These are phyloP conservation scores for Sanguinoderma infundibulare DNA, from an alignment of 1,284 basidiomycete species.

Conservation along the genomic window DNA sequence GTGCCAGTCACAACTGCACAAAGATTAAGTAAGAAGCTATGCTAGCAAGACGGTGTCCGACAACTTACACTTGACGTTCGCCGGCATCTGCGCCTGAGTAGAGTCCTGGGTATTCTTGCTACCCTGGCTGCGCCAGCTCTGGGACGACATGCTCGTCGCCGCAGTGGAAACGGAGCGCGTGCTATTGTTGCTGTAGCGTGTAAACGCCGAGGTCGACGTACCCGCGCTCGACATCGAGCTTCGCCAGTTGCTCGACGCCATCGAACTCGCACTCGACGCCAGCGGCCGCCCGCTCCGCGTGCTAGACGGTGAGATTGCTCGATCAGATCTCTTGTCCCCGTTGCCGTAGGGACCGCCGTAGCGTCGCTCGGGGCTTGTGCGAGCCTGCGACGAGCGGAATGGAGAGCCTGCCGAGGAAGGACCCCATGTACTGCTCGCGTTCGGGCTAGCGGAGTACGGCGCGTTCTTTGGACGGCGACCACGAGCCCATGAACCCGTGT, in stretches of 20 bases:
- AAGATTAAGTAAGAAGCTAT: background rate
- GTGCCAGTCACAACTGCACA: constrained; percentile 70
- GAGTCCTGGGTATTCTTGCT: constrained; percentile 27
- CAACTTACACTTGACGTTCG: constrained; percentile 80
- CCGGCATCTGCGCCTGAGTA: constrained; percentile 44
- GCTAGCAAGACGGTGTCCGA: background rate
- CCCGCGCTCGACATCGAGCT: constrained; percentile 73
- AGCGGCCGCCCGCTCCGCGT: constrained; percentile 55
- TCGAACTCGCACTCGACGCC: constrained; percentile 61
- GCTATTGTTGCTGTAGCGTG: constrained; percentile 79
- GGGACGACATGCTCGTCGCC: constrained; percentile 74
- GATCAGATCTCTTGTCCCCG: constrained; percentile 32
- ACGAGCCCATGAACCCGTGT: constrained; percentile 34
- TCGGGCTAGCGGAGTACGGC: constrained; percentile 25
- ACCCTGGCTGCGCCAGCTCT: constrained; percentile 62
- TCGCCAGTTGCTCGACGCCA: constrained; percentile 72
- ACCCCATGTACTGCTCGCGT: constrained; percentile 38
- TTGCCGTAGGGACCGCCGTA: constrained; percentile 22
- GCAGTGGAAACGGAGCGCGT: constrained; percentile 73
- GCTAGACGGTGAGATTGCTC: constrained; percentile 58
- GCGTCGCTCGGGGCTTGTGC: constrained; percentile 25
- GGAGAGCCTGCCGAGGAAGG: constrained; percentile 24
- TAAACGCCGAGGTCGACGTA: constrained; percentile 68
- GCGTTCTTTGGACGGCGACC: constrained; percentile 29
- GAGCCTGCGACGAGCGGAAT: constrained; percentile 17